These are phyloP conservation scores for Hortiboletus rubellus DNA, from an alignment of 1,284 basidiomycete species.

Conservation along the genomic window DNA sequence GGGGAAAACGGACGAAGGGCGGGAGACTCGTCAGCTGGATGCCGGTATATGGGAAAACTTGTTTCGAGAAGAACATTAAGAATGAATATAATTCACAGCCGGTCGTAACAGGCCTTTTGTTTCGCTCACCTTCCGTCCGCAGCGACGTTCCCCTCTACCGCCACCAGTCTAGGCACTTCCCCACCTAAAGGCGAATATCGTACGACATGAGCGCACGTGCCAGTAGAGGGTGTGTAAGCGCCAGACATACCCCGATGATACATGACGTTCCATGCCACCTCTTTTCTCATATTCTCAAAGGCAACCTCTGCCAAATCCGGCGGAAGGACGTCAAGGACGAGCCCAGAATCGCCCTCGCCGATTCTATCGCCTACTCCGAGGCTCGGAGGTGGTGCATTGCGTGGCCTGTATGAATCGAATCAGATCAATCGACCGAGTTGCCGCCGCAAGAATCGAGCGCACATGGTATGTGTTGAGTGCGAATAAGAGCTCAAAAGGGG, in stretches of 20 bases:
- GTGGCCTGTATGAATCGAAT: constrained; percentile 20
- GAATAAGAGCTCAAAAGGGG: background rate
- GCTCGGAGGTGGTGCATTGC: constrained; percentile 20
- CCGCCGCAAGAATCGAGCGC: constrained; percentile 3
- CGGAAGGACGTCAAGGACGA: constrained; percentile 56
- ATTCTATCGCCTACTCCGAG: constrained; percentile 44
- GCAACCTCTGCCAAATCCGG: constrained; percentile 50
- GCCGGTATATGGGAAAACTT: constrained; percentile 75
- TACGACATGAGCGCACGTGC: constrained; percentile 10
- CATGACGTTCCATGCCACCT: constrained; percentile 73
- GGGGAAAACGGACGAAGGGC: constrained; percentile 62
- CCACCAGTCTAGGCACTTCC: constrained; percentile 72
- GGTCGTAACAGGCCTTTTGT: constrained; percentile 6
- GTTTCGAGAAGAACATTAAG: background rate
- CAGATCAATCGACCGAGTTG: constrained; percentile 3
- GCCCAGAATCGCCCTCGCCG: constrained; percentile 64
- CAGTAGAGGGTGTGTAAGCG: background rate
- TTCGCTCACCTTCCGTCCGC: constrained; percentile 58
- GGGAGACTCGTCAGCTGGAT: constrained; percentile 74
- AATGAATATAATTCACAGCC: constrained; percentile 5
- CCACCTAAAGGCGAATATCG: constrained; percentile 48
- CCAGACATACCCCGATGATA: constrained; percentile 57
- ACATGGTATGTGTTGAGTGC: constrained; percentile 17
- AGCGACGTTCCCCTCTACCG: constrained; percentile 63
- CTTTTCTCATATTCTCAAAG: constrained; percentile 56